Conservation (phyloP, 2,329 filamentous ascomycete species). For the Xylaria polymorpha region DNA sequence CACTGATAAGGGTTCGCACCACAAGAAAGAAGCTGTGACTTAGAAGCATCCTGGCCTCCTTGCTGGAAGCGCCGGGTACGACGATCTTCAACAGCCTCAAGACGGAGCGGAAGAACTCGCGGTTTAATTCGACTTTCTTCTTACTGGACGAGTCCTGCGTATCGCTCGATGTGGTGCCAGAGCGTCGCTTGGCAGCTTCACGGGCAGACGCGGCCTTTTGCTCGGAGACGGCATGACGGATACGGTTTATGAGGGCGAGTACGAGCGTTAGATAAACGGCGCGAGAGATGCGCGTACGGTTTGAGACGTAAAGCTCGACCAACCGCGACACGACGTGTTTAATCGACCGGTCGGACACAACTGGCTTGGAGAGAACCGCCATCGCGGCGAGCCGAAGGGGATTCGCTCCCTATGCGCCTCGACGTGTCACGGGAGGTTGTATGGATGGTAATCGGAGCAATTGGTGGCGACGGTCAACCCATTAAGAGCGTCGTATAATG, state of each 20-base stretch:
- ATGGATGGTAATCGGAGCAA: slow-evolving; percentile 14
- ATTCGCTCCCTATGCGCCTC: slow-evolving; percentile 38
- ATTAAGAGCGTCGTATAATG: slow-evolving; percentile 31
- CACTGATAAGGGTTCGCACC: slow-evolving; percentile 87
- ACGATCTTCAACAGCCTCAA: slow-evolving; percentile 85
- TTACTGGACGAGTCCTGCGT: slow-evolving; percentile 48
- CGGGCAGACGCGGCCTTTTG: slow-evolving; percentile 85
- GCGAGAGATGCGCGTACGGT: slow-evolving; percentile 85
- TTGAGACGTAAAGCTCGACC: slow-evolving; percentile 77
- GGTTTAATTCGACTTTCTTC: slow-evolving; percentile 89
- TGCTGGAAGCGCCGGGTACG: slow-evolving; percentile 88
- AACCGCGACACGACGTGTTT: slow-evolving; percentile 74
- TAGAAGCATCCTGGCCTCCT: slow-evolving; percentile 85
- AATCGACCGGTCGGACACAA: slow-evolving; percentile 71
- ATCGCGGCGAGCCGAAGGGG: slow-evolving; percentile 58
- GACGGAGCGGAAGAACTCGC: slow-evolving; percentile 81
- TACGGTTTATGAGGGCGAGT: slow-evolving; percentile 83
- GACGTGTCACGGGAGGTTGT: slow-evolving; percentile 5
- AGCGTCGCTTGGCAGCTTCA: slow-evolving; percentile 69
- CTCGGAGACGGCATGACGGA: slow-evolving; percentile 90
- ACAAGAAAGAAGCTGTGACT: slow-evolving; percentile 96
- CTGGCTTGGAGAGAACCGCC: slow-evolving; percentile 80
- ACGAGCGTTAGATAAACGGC: slow-evolving; percentile 86
- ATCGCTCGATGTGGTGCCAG: slow-evolving; percentile 62
- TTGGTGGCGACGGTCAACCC: slow-evolving; percentile 34